phyloP scores from a whole-genome alignment of 164 flowering plant species.

The Aristolochia fimbriata region DNA sequence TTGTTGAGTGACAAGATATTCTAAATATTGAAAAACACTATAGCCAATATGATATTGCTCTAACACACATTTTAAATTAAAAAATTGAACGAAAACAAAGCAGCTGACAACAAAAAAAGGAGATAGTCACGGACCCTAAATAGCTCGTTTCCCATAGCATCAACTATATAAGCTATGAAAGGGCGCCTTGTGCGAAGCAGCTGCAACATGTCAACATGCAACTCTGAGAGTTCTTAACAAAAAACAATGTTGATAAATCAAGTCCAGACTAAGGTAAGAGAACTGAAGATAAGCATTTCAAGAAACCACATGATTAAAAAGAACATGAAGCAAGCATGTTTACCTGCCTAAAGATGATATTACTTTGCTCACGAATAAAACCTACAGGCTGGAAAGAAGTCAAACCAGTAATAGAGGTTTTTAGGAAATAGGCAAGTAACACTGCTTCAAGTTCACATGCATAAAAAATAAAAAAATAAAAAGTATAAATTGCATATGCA shows the following conservation, averaged over 20 bases:
- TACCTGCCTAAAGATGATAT: slow-evolving; percentile 72
- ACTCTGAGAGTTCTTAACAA: no score
- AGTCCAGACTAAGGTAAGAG: not conserved
- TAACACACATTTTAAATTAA: no score
- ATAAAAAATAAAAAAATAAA: no score
- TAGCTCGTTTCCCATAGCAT: slow-evolving; percentile 72
- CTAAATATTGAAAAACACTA: no score
- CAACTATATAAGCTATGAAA: slow-evolving; percentile 67
- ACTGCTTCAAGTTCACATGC: not conserved
- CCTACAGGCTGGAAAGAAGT: slow-evolving; percentile 67
- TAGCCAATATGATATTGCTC: no score
- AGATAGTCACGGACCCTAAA: slow-evolving; percentile 49
- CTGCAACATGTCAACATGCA: slow-evolving; percentile 17
- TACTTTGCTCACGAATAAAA: slow-evolving; percentile 78
- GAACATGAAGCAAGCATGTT: not conserved
- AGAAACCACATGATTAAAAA: no score
- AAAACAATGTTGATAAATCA: not conserved
- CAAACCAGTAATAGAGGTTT: not conserved
- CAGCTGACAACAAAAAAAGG: not conserved
- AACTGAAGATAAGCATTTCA: not conserved
- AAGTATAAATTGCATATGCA: no score
- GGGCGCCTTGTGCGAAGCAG: slow-evolving; percentile 86
- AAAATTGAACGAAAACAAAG: not conserved
- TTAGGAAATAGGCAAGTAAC: not conserved
- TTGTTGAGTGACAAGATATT: no score